Conservation (phyloP, 1,139 yeast species). For the Zygosaccharomyces pseudobailii region DNA sequence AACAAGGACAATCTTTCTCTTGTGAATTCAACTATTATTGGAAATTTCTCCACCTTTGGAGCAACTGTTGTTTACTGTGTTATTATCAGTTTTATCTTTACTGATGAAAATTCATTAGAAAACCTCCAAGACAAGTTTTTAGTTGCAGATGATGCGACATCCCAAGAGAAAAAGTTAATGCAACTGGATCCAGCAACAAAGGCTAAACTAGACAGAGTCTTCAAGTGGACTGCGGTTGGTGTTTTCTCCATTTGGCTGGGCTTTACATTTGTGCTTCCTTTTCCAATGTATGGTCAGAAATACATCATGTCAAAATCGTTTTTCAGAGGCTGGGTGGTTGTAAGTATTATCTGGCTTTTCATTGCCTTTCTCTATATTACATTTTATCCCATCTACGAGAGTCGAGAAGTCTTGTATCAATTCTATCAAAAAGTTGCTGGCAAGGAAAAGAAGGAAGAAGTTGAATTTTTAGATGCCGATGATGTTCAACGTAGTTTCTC, state of each 20-base stretch:
- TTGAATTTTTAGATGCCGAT: conserved; percentile 1
- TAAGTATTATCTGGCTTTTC: conserved; percentile 14
- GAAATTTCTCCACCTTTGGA: conserved; percentile 38
- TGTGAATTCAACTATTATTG: conserved; percentile 37
- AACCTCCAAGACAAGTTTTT: conserved; percentile 9
- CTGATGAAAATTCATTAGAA: conserved; percentile 20
- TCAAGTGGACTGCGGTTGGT: conserved; percentile 12
- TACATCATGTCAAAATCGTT: conserved; percentile 14
- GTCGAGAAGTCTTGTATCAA: conserved; percentile 6
- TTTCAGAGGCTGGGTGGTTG: conserved; percentile 14
- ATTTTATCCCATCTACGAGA: conserved; percentile 12
- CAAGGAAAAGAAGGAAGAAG: conserved; percentile 6
- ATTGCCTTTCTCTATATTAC: conserved; percentile 12
- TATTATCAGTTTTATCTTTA: conserved; percentile 32
- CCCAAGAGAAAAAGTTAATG: conserved; percentile 35
- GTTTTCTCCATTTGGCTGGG: conserved; percentile 6
- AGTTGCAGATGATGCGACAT: conserved; percentile 31
- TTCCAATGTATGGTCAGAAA: conserved; percentile 13
- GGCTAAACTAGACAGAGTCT: conserved; percentile 6
- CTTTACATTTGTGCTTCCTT: conserved; percentile 13
- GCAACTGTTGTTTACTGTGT: conserved; percentile 35
- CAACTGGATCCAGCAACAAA: conserved; percentile 9
- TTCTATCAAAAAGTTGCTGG: conserved; percentile 10
- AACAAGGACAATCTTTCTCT: conserved; percentile 26
- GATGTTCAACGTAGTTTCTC: background rate